These are phyloP conservation scores for Epichloe uncinata DNA, from an alignment of 2,329 filamentous ascomycete genomes.

Conservation along the genomic window DNA sequence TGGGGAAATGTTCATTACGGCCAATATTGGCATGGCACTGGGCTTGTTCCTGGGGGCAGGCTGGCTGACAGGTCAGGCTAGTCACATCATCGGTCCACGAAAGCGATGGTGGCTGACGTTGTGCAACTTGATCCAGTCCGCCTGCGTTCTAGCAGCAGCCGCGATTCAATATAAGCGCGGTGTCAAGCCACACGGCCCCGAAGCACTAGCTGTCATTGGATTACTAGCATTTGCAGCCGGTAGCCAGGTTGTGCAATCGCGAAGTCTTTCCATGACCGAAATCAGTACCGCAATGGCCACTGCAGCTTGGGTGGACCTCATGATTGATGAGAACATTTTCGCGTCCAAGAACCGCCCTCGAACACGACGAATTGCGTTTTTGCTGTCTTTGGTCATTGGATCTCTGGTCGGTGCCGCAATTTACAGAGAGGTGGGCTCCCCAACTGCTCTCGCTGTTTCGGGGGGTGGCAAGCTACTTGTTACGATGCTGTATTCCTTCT, in stretches of 20 bases:
- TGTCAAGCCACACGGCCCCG: conserved; percentile 18
- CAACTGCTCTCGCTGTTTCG: conserved; percentile 13
- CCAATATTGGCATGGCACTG: conserved; percentile 42
- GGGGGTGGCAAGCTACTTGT: conserved; percentile 14
- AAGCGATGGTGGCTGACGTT: conserved; percentile 39
- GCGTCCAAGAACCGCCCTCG: conserved; percentile 32
- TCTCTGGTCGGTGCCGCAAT: conserved; percentile 38
- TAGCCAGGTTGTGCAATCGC: conserved; percentile 44
- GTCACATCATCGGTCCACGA: conserved; percentile 37
- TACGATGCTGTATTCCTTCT: conserved; percentile 11
- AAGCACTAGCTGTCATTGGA: conserved; percentile 31
- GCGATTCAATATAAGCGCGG: conserved; percentile 32
- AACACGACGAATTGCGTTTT: conserved; percentile 36
- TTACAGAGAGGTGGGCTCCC: conserved; percentile 16
- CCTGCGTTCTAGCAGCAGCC: conserved; percentile 39
- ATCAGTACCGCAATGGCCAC: conserved; percentile 54
- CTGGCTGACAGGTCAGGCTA: conserved; percentile 41
- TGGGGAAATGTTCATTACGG: conserved; percentile 34
- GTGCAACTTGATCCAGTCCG: conserved; percentile 41
- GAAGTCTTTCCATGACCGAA: conserved; percentile 42
- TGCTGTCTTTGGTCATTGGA: conserved; percentile 32
- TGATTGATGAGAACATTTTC: conserved; percentile 41
- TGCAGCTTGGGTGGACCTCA: conserved; percentile 46
- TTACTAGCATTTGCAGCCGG: conserved; percentile 43
- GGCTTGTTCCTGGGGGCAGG: conserved; percentile 42